Base-by-base conservation (phyloP, 1,139 yeast genomes). In the Hanseniaspora sp. region DNA sequence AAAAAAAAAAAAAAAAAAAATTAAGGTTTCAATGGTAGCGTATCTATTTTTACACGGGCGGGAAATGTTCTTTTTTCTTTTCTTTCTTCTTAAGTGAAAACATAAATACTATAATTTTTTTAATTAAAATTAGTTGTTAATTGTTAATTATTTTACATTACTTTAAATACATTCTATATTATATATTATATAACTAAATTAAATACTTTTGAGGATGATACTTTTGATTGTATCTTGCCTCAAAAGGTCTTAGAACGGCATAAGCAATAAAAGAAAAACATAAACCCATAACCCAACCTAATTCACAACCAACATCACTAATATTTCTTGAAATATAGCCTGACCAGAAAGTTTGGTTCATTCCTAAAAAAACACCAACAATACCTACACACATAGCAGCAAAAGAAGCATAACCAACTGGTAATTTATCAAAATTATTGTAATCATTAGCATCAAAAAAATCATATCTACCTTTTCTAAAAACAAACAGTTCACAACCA, bases 311-410 rank as follows among this genome's bases (percentile, higher is more conserved):
- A 60, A 56, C 72, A 42, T 35, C 38, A 55, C 92, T 94, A 63
- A 86, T 80, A 58, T 69, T 60, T 48, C 63, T 67, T 44, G 81
- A 92, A 61, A 86, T 63, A 48, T 79, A 83, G 60, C 96, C 95
- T 11, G 67, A 67, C 72, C 82, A 90, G 88, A 95, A 88, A 13
- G 76, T 76, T 73, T 87, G 95, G 66, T 75, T 73, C 94, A 88
- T 86, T 60, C 96, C 96, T 43, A 85, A 58, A 23, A 80, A 95
- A 42, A 82, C 86, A 66, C 96, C 96, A 44, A 83, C 88, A 49
- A 78, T 83, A 68, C 96, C 96, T 62, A 82, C 80, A 67, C 83
- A 75, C 74, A 87, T 82, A 7, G 86, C 95, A 63, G 81, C 70
- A 17, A 78, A 67, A 58, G 95, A 95, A 2, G 96, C 92, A 57